Base-by-base conservation (phyloP, 768 basidiomycete genomes). In the Cubamyces lactineus region DNA sequence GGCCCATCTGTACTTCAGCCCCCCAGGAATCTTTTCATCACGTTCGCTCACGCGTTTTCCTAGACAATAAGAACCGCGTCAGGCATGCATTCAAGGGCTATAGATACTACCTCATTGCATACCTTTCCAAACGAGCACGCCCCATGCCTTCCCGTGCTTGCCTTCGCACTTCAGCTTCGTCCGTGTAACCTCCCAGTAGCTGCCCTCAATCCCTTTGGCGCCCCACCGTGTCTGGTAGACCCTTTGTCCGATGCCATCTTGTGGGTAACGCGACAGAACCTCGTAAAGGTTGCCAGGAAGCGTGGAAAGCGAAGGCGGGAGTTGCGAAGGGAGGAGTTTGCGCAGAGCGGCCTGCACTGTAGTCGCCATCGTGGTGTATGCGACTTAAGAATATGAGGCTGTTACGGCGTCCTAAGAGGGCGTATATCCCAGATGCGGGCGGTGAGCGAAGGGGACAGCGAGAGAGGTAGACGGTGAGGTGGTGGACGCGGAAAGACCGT, bases 101-200 rank as follows among this genome's bases (percentile, higher is more conserved):
- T 38, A 48, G 23, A 1, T 7, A 39, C 43, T 26, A 3, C 34
- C n/a, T n/a, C 12, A 17, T 21, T 0, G 75, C 85, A 61, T 54
- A 92, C 92, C 91, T 78, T 81, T 85, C 91, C 92, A 94, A 57
- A 86, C 80, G 5, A 94, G 76, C 61, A 79, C 78, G 7, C 92
- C 92, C 93, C 93, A 94, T 17, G 84, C 92, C 72, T 87, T 92
- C 2, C 92, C 92, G 67, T 92, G 89, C 26, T 73, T 78, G 26
- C 91, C 91, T 65, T 86, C 86, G 45, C 78, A 77, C 73, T 93
- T 94, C 71, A 93, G 84, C 63, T 78, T 77, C 34, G 89, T 81
- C 69, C 82, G 79, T 3, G 91, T 92, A 43, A 94, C 81, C 39
- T 83, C 72, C 92, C 93, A 94, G 71, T 85, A 92, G 59, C 84